Conservation (phyloP, 371 early-diverging fungal species). For the Mucor irregularis region DNA sequence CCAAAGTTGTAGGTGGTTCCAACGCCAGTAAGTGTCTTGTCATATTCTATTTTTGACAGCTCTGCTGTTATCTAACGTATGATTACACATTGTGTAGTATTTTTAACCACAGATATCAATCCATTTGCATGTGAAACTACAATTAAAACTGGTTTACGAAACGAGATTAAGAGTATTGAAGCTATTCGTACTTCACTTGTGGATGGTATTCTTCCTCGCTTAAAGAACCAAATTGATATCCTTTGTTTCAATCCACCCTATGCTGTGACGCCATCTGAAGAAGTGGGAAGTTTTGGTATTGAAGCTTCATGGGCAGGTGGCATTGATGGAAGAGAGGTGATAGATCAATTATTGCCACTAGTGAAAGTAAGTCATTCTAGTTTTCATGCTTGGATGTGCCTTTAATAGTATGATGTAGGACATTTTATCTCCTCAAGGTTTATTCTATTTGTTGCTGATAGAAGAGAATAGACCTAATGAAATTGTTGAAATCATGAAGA, state of each 20-base stretch:
- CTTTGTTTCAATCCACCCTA: conserved; percentile 96
- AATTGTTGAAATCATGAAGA: conserved; percentile 61
- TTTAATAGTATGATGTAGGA: conserved; percentile 41
- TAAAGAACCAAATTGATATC: conserved; percentile 67
- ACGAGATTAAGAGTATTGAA: conserved; percentile 56
- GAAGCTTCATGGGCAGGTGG: conserved; percentile 96
- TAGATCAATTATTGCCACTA: conserved; percentile 78
- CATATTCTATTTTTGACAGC: not conserved
- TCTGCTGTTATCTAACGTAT: too few relatives aligned
- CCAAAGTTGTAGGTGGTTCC: conserved; percentile 52
- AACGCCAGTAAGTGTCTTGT: conserved; percentile 36
- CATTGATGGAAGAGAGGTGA: conserved; percentile 87
- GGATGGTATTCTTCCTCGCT: conserved; percentile 55
- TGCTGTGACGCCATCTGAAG: conserved; percentile 76
- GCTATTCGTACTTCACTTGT: conserved; percentile 61
- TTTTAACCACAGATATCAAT: conserved; percentile 85
- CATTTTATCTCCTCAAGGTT: conserved; percentile 70
- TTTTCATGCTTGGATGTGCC: too few relatives aligned
- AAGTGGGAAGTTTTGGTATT: conserved; percentile 74
- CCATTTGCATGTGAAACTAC: conserved; percentile 71
- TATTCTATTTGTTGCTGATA: conserved; percentile 88
- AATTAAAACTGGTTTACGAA: conserved; percentile 58
- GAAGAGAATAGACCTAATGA: conserved; percentile 89
- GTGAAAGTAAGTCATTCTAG: conserved; percentile 54
- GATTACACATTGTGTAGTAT: too few relatives aligned